These are phyloP conservation scores for Geotrichum histeridarum DNA, from an alignment of 1,139 yeast species.

Conservation along the genomic window DNA sequence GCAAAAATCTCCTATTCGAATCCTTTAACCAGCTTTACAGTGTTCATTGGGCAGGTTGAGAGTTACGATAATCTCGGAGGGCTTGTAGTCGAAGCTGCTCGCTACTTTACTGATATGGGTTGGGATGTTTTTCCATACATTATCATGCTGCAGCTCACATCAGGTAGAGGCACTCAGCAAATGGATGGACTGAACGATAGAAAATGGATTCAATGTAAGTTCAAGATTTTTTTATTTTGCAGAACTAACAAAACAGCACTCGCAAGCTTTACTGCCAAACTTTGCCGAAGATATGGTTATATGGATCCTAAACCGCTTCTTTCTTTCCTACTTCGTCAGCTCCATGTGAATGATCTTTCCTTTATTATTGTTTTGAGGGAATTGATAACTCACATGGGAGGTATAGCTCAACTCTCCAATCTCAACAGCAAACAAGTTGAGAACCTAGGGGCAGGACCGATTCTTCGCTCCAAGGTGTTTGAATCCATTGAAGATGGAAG, in stretches of 20 bases:
- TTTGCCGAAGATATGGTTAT: conserved; percentile 34
- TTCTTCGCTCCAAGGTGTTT: conserved; percentile 54
- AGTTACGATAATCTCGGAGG: conserved; percentile 84
- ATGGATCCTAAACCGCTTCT: conserved; percentile 44
- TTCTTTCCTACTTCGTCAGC: conserved; percentile 56
- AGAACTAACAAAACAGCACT: conserved; percentile 43
- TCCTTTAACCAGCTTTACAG: conserved; percentile 66
- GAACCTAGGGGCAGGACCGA: conserved; percentile 60
- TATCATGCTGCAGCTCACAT: conserved; percentile 63
- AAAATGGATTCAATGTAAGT: conserved; percentile 64
- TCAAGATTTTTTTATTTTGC: conserved; percentile 14
- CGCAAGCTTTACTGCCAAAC: conserved; percentile 38
- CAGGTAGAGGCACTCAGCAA: conserved; percentile 65
- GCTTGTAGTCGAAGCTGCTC: conserved; percentile 74
- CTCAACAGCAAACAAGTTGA: conserved; percentile 62
- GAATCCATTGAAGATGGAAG: conserved; percentile 56
- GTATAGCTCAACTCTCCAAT: conserved; percentile 64
- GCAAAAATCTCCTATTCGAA: conserved; percentile 74
- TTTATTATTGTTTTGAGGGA: conserved; percentile 70
- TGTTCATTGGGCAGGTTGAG: conserved; percentile 54
- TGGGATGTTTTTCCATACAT: conserved; percentile 84
- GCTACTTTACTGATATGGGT: conserved; percentile 69
- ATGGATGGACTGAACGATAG: conserved; percentile 76
- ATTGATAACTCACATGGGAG: conserved; percentile 71
- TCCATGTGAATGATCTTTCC: conserved; percentile 57